Evolutionary conservation across 129 eudicot species (phyloP), one percentile per base, ranked within the genome.

Genomic region (Solidago caesia): DNA sequence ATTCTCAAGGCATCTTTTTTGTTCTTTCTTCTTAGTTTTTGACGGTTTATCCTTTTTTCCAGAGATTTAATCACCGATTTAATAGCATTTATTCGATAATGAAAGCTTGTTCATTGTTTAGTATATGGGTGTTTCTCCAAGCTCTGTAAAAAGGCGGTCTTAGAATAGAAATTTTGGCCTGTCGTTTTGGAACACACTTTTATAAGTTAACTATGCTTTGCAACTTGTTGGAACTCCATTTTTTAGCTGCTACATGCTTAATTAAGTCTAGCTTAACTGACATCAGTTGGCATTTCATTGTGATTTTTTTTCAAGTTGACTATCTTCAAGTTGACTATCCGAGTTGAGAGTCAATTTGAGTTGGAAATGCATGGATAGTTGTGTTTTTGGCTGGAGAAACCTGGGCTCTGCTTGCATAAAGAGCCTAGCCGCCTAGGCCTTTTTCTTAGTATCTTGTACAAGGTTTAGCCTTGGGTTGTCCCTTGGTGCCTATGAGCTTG

Each of bases 121-220:
- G 47, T 60, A 71, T 72, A 44, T 6, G 44, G 67, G 61, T 11
- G 72, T 64, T 72, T 79, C 73, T 72, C n/a, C 64, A 27, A 39
- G 78, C 72, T 52, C 44, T 72, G 41, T 71, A 52, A 53, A 78
- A 43, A 39, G 45, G 45, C 45, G 44, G 52, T 5, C 48, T 72
- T 45, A n/a, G 39, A 42, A 51, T 65, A 10, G 25, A 73, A 21
- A 56, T 73, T 72, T 73, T 72, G 83, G 46, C 45, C 65, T 46
- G 78, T 33, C 55, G 52, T 55, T 79, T 79, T 52, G 59, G 53
- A 33, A 26, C 7, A 21, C 15, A 56, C 13, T 64, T 44, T 64
- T 79, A n/a, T 52, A 44, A 25, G 60, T 78, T 11, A 63, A 27
- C 71, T 79, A 44, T 72, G 66, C 6, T 8, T 71, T 71, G 16